Evolutionary conservation across 2,329 filamentous ascomycete genomes (phyloP).

Genomic region (Paecilomyces sp.): DNA sequence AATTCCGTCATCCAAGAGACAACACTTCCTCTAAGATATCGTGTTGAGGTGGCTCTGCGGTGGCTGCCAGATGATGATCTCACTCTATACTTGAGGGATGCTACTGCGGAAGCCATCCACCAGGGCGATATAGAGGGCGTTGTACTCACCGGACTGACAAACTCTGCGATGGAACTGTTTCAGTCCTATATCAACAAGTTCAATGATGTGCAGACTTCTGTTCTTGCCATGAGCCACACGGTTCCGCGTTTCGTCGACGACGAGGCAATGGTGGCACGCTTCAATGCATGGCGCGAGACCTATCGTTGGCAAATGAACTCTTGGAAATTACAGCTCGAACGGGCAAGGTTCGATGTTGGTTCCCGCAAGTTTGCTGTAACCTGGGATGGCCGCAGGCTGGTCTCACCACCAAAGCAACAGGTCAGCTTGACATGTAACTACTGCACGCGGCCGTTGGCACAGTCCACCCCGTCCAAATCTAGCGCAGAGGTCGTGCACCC

Average conservation of each 20-base stretch:
- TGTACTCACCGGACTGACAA: constrained; percentile 54
- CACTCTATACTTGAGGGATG: constrained; percentile 48
- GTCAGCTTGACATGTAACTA: constrained; percentile 54
- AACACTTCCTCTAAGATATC: constrained; percentile 53
- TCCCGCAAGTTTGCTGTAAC: constrained; percentile 47
- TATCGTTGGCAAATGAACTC: constrained; percentile 56
- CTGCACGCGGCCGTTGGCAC: constrained; percentile 51
- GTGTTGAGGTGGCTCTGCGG: constrained; percentile 54
- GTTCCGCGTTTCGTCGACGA: constrained; percentile 54
- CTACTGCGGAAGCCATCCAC: constrained; percentile 43
- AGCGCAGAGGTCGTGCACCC: constrained; percentile 25
- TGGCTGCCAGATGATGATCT: constrained; percentile 41
- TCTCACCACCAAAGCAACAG: constrained; percentile 45
- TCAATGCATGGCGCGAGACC: constrained; percentile 54
- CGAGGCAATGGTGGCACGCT: constrained; percentile 43
- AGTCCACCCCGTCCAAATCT: constrained; percentile 20
- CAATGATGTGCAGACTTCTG: constrained; percentile 56
- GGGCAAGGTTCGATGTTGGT: constrained; percentile 53
- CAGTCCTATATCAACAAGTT: constrained; percentile 54
- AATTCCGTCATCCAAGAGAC: constrained; percentile 50
- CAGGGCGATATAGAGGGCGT: constrained; percentile 56
- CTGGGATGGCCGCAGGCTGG: constrained; percentile 42
- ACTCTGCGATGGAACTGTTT: constrained; percentile 53
- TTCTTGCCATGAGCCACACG: constrained; percentile 52
- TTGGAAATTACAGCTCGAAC: constrained; percentile 54